Evolutionary conservation across 1,284 basidiomycete species (phyloP).

Genomic region (Fomitopsis palustris): DNA sequence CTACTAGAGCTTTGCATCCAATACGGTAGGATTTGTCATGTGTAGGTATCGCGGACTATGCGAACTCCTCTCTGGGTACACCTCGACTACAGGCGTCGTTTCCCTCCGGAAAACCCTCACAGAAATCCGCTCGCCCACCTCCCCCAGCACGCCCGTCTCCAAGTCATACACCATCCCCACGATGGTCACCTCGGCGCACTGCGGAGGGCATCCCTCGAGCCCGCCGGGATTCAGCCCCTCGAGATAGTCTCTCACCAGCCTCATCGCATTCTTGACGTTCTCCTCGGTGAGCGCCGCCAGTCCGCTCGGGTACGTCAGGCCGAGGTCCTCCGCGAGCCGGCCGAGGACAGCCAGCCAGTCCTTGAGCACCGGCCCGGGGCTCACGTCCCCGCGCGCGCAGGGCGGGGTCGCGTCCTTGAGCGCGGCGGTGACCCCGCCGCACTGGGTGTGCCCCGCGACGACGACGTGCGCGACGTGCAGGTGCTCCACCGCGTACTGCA

Average conservation of each 20-base stretch:
- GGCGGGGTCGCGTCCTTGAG: neutral
- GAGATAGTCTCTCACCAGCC: neutral
- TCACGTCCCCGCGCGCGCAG: neutral
- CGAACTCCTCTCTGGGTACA: too few species aligned
- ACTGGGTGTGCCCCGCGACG: constrained; percentile 20
- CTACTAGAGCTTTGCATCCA: too few species aligned
- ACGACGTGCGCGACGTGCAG: constrained; percentile 14
- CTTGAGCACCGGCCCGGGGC: neutral
- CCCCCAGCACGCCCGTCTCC: neutral
- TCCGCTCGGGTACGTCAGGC: too few species aligned
- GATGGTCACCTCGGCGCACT: neutral
- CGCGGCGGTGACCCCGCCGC: constrained; percentile 10
- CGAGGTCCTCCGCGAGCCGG: too few species aligned
- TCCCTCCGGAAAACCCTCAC: too few species aligned
- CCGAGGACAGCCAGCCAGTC: neutral
- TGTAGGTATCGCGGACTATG: too few species aligned
- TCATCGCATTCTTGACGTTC: neutral
- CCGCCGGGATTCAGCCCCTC: neutral
- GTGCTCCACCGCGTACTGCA: constrained; percentile 14
- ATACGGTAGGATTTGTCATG: too few species aligned
- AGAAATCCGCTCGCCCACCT: neutral
- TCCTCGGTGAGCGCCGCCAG: neutral
- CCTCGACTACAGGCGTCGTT: too few species aligned
- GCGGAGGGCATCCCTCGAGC: neutral
- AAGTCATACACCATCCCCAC: neutral